These are phyloP conservation scores for Gracilaria caudata DNA, from an alignment of 23 red algal genomes.

Conservation along the genomic window DNA sequence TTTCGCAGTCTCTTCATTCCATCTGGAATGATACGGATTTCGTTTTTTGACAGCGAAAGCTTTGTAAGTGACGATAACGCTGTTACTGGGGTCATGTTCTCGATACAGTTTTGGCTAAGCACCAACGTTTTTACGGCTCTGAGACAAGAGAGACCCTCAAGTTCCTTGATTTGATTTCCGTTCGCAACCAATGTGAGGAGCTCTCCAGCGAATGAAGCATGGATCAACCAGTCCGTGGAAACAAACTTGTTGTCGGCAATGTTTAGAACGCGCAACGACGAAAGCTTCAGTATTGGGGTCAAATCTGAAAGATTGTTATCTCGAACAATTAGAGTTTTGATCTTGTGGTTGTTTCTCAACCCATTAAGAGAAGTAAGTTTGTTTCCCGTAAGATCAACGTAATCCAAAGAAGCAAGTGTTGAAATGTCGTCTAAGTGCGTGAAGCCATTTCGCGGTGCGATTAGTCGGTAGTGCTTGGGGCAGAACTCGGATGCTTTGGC, in stretches of 20 bases:
- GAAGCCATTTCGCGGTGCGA: conserved; percentile 23
- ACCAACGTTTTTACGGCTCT: conserved; percentile 35
- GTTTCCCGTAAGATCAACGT: conserved; percentile 58
- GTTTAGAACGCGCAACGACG: conserved; percentile 43
- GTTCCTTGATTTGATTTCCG: conserved; percentile 43
- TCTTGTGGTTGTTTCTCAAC: conserved; percentile 10
- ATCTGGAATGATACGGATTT: conserved; percentile 42
- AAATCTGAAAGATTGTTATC: conserved; percentile 44
- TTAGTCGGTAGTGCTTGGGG: conserved; percentile 40
- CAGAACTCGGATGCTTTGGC: conserved; percentile 63
- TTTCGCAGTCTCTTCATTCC: conserved; percentile 1
- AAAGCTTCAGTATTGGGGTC: conserved; percentile 5
- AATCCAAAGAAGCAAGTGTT: conserved; percentile 35
- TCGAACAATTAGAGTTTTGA: conserved; percentile 53
- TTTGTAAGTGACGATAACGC: conserved; percentile 39
- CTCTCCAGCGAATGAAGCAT: conserved; percentile 30
- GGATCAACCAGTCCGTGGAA: conserved; percentile 37
- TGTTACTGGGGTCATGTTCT: conserved; percentile 24
- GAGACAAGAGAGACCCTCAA: conserved; percentile 44
- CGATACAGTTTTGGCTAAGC: conserved; percentile 61
- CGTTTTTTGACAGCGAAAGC: conserved; percentile 60
- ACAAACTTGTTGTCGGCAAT: conserved; percentile 43
- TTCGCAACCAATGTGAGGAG: conserved; percentile 39
- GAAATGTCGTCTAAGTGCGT: conserved; percentile 58
- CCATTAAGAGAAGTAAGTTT: conserved; percentile 39